Evolutionary conservation across 2,329 filamentous ascomycete genomes (phyloP).

Genomic region (Tolypocladium paradoxum): DNA sequence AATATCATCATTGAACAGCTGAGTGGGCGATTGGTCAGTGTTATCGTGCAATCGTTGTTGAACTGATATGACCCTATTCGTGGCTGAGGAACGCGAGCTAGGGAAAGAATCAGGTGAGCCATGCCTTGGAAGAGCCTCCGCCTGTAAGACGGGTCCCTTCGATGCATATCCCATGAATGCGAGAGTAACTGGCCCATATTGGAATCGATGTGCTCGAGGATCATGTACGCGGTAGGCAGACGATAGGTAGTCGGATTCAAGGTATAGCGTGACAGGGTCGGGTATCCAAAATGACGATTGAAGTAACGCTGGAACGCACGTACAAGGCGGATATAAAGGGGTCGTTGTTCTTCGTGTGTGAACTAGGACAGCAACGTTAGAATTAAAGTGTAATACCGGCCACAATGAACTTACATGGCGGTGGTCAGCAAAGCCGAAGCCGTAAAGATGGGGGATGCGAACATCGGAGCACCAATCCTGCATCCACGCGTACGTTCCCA

Average conservation of each 20-base stretch:
- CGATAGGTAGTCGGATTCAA: background rate
- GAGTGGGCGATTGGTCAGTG: constrained; percentile 20
- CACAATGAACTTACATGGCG: constrained; percentile 4
- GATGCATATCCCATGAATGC: constrained; percentile 11
- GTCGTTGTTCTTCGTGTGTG: too few species aligned
- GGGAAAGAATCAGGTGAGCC: constrained; percentile 14
- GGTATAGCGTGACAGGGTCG: background rate
- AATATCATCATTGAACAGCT: constrained; percentile 15
- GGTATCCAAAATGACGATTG: background rate
- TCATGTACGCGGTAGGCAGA: constrained; percentile 11
- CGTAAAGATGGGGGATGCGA: constrained; percentile 17
- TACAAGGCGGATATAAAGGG: too few species aligned
- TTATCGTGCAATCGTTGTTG: constrained; percentile 17
- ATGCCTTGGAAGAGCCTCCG: constrained; percentile 18
- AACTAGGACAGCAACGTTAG: too few species aligned
- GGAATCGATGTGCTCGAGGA: constrained; percentile 15
- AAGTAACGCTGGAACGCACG: background rate
- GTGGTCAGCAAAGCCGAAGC: constrained; percentile 7
- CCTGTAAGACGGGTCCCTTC: constrained; percentile 2
- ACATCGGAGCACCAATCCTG: constrained; percentile 23
- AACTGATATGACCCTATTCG: constrained; percentile 18
- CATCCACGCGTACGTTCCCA: constrained; percentile 27
- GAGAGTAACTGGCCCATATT: constrained; percentile 17
- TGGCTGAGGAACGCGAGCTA: constrained; percentile 16
- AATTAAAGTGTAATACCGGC: too few species aligned